Conservation (phyloP, 495 filamentous ascomycete species). For the Penicillium argentinense region DNA sequence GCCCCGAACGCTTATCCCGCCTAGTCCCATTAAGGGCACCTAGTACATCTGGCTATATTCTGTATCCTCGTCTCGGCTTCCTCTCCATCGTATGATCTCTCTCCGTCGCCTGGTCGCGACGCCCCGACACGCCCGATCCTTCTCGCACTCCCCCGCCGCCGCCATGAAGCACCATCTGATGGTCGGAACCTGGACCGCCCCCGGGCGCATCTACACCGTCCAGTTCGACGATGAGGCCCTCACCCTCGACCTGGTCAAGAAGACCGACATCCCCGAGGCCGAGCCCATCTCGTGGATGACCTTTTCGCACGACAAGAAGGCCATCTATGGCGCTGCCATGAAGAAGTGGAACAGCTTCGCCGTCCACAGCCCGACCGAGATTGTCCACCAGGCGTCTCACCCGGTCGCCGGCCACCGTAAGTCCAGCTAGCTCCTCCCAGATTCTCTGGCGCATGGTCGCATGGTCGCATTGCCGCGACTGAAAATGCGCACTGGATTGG, state of each 20-base stretch:
- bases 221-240: slow-evolving; percentile 77
- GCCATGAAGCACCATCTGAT: slow-evolving; percentile 79
- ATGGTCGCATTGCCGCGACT: too few species aligned
- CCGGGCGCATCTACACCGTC: slow-evolving; percentile 82
- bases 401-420: slow-evolving; percentile 64
- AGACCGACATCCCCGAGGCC: slow-evolving; percentile 72
- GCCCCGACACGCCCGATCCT: too few species aligned
- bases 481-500: too few species aligned
- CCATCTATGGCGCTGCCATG: slow-evolving; percentile 84
- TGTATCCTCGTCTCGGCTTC: slow-evolving; percentile 21
- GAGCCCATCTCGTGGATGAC: slow-evolving; percentile 92
- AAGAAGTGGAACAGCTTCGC: slow-evolving; percentile 84
- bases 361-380: slow-evolving; percentile 74
- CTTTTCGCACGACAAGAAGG: slow-evolving; percentile 78
- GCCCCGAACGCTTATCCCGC: too few species aligned
- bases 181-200: slow-evolving; percentile 81
- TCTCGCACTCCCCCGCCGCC: slow-evolving; percentile 16
- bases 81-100: slow-evolving; percentile 14
- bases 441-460: too few species aligned
- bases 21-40: too few species aligned
- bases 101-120: background rate
- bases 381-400: slow-evolving; percentile 71
- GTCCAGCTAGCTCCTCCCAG: slow-evolving; percentile 19
- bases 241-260: slow-evolving; percentile 69
- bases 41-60: slow-evolving; percentile 20